Percentiles rank a stretch among this genome's conserved stretches.
Evolutionary conservation across 2,329 filamentous ascomycete genomes (phyloP).

Genomic region (Thielaviopsis populi): DNA sequence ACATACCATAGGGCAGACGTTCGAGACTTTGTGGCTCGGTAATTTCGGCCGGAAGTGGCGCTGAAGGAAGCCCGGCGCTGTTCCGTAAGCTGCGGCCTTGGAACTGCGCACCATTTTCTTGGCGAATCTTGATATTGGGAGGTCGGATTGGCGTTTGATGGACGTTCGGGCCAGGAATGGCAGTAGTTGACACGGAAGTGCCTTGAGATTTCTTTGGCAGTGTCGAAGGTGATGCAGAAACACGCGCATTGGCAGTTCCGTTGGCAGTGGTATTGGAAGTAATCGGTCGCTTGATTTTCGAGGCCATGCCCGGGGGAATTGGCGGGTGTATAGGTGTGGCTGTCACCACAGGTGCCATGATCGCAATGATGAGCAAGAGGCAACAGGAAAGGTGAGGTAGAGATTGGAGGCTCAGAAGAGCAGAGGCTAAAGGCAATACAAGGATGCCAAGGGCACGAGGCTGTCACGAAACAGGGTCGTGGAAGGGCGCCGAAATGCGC

Average conservation of each 20-base stretch:
- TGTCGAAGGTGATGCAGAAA: slow-evolving; percentile 43
- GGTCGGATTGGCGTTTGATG: slow-evolving; percentile 14
- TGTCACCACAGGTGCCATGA: slow-evolving; percentile 43
- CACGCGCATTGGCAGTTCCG: slow-evolving; percentile 42
- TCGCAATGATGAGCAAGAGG: not conserved
- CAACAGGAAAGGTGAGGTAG: not conserved
- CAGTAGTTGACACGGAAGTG: slow-evolving; percentile 29
- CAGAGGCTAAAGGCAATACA: not conserved
- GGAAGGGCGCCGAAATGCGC: slow-evolving; percentile 14
- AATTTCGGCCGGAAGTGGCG: slow-evolving; percentile 33
- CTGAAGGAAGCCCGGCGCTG: slow-evolving; percentile 35
- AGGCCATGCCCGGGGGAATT: slow-evolving; percentile 18
- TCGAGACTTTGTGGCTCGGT: slow-evolving; percentile 26
- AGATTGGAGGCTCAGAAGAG: not conserved
- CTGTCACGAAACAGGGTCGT: slow-evolving; percentile 5
- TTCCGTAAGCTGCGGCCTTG: slow-evolving; percentile 34
- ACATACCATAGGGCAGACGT: slow-evolving; percentile 38
- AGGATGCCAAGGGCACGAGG: not conserved
- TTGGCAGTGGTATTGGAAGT: slow-evolving; percentile 52
- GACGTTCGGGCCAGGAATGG: slow-evolving; percentile 19
- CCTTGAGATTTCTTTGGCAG: slow-evolving; percentile 40
- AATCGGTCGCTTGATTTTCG: slow-evolving; percentile 49
- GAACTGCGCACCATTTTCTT: slow-evolving; percentile 34
- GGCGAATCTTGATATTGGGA: slow-evolving; percentile 13
- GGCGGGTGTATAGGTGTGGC: slow-evolving; percentile 30